Base-by-base conservation (phyloP, 2,329 filamentous ascomycete genomes). In the Diaporthe vaccinii region DNA sequence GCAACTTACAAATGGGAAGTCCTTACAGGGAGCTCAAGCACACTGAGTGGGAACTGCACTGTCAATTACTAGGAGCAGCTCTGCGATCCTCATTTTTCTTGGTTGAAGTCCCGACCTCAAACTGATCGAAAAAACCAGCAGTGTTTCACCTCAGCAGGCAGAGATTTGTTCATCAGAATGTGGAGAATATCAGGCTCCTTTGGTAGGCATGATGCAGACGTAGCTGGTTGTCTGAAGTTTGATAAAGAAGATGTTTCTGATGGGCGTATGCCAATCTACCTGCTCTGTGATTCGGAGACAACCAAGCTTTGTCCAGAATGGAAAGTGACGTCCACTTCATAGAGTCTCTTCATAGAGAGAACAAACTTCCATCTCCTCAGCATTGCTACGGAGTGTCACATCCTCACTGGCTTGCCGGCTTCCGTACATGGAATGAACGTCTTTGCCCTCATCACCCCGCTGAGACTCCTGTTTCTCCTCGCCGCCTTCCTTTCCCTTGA, bases 401-500 rank as follows among this genome's bases (percentile, higher is more conserved):
- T 25, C 15, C n/a, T 31, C 59, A 10, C 22, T 8, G 17, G 15
- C 9, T 46, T n/a, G 10, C 25, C 8, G 25, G 14, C 12, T 39
- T 44, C 14, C 6, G 17, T 20, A 4, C 31, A 41, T 20, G 14
- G n/a, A 20, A 3, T 41, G 9, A n/a, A 70, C 3, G 14, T 70
- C 59, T 49, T 75, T 70, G 12, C 31, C 46, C 39, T 69, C 55
- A 12, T 51, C 71, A 8, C 53, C 25, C 36, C 51, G 36, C 1
- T 22, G 25, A 8, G 39, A 46, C 20, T 55, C 44, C 9, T 39
- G 41, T 22, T 20, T 14, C n/a, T 31, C 25, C 28, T 61, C 34
- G 6, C 36, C 6, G 22, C 51, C 51, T 9, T 25, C 73, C 31
- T 72, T 53, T 20, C n/a, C 36, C 28, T 71, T 62, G n/a, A 71